A percentile compares a stretch with the other conserved stretches of the same genome.
phyloP scores from a whole-genome alignment of 148 eudicot species.

The Agrostemma githago region DNA sequence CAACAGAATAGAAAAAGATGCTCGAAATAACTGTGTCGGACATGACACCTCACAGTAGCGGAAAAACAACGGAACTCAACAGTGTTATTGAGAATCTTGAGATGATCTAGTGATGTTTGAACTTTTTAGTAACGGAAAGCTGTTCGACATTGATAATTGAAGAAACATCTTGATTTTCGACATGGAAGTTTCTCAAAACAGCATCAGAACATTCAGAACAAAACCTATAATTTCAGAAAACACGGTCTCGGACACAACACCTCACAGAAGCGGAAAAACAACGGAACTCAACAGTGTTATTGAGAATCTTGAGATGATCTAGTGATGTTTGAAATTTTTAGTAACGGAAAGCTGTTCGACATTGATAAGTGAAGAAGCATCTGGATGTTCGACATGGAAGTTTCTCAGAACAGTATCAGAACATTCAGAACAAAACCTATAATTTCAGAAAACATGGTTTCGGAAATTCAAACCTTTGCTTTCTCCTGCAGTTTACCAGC shows the following conservation, averaged over 20 bases:
- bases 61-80: not conserved
- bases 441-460: not conserved
- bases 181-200: too few relatives aligned
- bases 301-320: not conserved
- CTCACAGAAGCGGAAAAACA: not conserved
- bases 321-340: not conserved
- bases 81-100: not conserved
- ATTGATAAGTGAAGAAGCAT: not conserved
- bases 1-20: too few relatives aligned
- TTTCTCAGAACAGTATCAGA: not conserved
- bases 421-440: not conserved
- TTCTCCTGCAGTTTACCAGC: slow-evolving; percentile 60
- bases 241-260: too few relatives aligned
- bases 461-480: slow-evolving; percentile 54
- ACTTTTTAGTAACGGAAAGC: not conserved
- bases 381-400: not conserved
- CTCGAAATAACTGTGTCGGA: too few relatives aligned
- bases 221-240: too few relatives aligned
- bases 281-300: not conserved
- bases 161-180: too few relatives aligned
- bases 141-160: not conserved
- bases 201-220: too few relatives aligned
- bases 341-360: not conserved
- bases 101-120: not conserved
- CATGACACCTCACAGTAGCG: not conserved